Base-by-base conservation (phyloP, 495 filamentous ascomycete species). In the Trypethelium eluteriae region DNA sequence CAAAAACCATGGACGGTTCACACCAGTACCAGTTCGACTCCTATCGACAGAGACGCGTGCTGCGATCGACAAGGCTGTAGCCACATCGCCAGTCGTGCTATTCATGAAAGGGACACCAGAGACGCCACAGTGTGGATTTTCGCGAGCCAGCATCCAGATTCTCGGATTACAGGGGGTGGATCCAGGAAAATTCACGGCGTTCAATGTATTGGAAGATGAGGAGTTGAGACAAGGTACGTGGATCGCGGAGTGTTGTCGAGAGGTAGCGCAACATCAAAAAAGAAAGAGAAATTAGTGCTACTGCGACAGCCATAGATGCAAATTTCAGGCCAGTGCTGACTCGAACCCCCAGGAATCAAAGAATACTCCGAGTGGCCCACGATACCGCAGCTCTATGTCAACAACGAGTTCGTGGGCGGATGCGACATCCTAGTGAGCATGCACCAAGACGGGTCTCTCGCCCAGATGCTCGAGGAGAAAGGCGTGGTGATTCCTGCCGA, bases 71-170 rank as follows among this genome's bases (percentile, higher is more conserved):
- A 89, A 92, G 75, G 93, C 92, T 9, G 85, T 98, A 25, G 79
- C 75, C 35, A 89, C 91, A 2, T 87, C 91, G 10, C 93, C 93
- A 3, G 93, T 98, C 0, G 94, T 98, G 16, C 83, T 98, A 36
- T 98, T 98, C 81, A 98, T 98, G 93, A 98, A 98, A 79, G 93
- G 94, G 63, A 97, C 94, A 2, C 94, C 94, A 49, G 94, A 97
- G 77, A 91, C 84, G 34, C 94, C 94, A n/a, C 93, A 98, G 75
- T 98, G 94, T 77, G 94, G 94, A 47, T 98, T 97, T 81, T 98
- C 94, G 63, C 84, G 92, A 72, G 93, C 94, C 35, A 93, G 86
- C 74, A 92, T 98, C 74, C 92, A 97, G 81, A 92, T 98, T 67
- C 81, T 98, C 36, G 90, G 93, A 39, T 75, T 96, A 75, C 94